phyloP scores from a whole-genome alignment of 208 protist species.

The Porcisia hertigi region DNA sequence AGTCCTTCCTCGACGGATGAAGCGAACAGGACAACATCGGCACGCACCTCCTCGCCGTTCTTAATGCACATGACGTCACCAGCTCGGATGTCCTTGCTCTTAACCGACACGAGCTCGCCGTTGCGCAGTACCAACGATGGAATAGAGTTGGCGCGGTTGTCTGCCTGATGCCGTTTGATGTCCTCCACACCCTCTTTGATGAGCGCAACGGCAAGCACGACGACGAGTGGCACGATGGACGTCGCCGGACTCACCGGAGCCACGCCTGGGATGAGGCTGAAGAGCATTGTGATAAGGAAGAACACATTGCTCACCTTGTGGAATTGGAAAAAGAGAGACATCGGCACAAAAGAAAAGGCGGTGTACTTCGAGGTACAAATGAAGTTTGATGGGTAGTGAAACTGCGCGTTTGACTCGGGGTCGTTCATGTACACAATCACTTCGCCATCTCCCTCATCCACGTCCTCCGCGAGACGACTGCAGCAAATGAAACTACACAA shows the following conservation, averaged over 20 bases:
- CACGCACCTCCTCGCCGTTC: slow-evolving; percentile 83
- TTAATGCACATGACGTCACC: slow-evolving; percentile 84
- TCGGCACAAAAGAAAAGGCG: slow-evolving; percentile 90
- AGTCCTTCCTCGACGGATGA: slow-evolving; percentile 73
- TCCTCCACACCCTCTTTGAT: slow-evolving; percentile 94
- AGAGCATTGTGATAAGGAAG: slow-evolving; percentile 94
- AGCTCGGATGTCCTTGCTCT: slow-evolving; percentile 63
- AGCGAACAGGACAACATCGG: slow-evolving; percentile 87
- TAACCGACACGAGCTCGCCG: slow-evolving; percentile 45
- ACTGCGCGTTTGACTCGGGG: slow-evolving; percentile 51
- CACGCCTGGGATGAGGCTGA: slow-evolving; percentile 91
- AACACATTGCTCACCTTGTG: slow-evolving; percentile 93
- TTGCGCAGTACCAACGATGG: slow-evolving; percentile 57
- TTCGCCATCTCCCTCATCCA: slow-evolving; percentile 43
- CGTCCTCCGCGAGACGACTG: slow-evolving; percentile 24
- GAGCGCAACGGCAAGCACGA: slow-evolving; percentile 89
- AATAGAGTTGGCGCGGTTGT: slow-evolving; percentile 79
- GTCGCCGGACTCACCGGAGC: slow-evolving; percentile 91
- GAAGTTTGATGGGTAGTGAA: slow-evolving; percentile 86
- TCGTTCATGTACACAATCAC: slow-evolving; percentile 89
- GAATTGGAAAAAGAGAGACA: slow-evolving; percentile 94
- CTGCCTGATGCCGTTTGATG: slow-evolving; percentile 71
- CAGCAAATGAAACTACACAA: slow-evolving; percentile 55
- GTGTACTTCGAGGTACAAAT: slow-evolving; percentile 95
- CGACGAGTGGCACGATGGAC: slow-evolving; percentile 84